Percentiles rank a stretch among this genome's conserved stretches.
These are phyloP conservation scores for Fusarium sp. DNA, from an alignment of 2,329 filamentous ascomycete genomes.

Conservation along the genomic window DNA sequence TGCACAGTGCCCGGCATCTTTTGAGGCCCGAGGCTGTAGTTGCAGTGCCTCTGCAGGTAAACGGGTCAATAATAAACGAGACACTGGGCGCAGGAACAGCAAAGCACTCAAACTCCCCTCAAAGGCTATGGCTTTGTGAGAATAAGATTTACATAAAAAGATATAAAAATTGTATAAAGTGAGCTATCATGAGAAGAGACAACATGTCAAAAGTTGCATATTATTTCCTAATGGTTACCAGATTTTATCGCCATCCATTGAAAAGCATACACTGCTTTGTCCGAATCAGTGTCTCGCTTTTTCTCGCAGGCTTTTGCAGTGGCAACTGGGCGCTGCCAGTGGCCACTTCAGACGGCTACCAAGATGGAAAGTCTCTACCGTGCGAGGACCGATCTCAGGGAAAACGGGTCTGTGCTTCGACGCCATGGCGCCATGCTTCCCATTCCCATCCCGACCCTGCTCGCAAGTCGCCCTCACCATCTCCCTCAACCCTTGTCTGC, in stretches of 20 bases:
- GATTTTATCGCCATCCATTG: not conserved
- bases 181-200: not conserved
- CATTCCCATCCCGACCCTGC: conserved; percentile 8
- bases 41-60: not conserved
- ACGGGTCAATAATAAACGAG: not conserved
- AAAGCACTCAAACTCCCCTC: not conserved
- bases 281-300: not conserved
- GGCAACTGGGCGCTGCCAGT: not conserved
- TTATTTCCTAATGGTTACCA: not conserved
- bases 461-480: not conserved
- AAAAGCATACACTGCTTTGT: not conserved
- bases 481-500: conserved; percentile 1
- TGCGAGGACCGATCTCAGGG: conserved; percentile 3
- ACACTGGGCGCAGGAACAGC: not conserved
- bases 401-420: conserved; percentile 9
- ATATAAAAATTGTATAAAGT: not conserved
- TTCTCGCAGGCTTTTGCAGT: not conserved
- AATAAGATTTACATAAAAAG: not conserved
- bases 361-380: conserved; percentile 15
- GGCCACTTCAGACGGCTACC: not conserved
- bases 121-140: not conserved
- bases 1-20: not conserved
- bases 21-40: not conserved
- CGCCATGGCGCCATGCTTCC: conserved; percentile 16
- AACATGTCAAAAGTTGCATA: not conserved